Evolutionary conservation across 306 rosid species (phyloP), one percentile per base, ranked within the genome.

Genomic region (Sesbania bispinosa): DNA sequence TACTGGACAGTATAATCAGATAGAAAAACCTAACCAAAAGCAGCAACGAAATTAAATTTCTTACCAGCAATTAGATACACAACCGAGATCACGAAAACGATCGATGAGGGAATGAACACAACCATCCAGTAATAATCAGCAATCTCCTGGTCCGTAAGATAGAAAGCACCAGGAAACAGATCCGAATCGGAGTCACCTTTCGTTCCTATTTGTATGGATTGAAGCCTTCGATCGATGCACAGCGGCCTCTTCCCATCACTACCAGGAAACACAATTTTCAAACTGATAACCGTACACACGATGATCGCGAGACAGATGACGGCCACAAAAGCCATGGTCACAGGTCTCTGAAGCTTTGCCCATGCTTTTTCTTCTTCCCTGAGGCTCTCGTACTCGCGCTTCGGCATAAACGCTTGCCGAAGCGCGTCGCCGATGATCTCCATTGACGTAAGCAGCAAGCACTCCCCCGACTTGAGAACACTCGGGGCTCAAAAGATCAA

Each of bases 341-440:
- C 57, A 19, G 99, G 96, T 42, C 85, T 89, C 87, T 83, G 96
- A 80, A 94, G 83, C 83, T 86, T 89, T 53, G 81, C 79, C 99
- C 97, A 91, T 2, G 89, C 97, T 13, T 85, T 89, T 8, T 94
- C 96, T 75, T 94, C 99, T 61, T 88, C 93, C 69, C 96, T 76
- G 60, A 94, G 97, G 68, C 80, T 78, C 85, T 85, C 87, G 74
- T 91, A 94, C 86, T 91, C 96, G 66, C 79, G 96, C 84, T 88
- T 94, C 30, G 88, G 97, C 97, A 91, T 94, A 80, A 94, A 94
- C 18, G 90, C 97, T 80, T 91, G 96, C 47, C 96, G 96, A 74
- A 94, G 96, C 73, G 99, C 99, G 82, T 86, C 96, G 73, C 96
- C 87, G 59, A 94, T 86, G 16, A 89, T 81, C 74, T 81, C 90